Base-by-base conservation (phyloP, 73 alveolate species). In the Diophrys appendiculata region DNA sequence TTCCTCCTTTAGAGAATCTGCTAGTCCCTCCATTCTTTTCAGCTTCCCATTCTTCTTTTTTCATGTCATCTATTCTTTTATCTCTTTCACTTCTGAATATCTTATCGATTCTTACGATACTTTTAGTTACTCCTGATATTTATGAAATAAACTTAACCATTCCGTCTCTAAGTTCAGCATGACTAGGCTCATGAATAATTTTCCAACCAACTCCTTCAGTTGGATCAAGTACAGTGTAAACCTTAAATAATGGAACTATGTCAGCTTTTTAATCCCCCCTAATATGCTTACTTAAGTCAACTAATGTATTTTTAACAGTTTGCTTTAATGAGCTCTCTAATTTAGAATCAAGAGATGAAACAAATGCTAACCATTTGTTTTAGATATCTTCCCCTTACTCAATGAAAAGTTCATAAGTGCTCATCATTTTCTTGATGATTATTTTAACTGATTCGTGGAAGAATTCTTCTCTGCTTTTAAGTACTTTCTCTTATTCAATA, bases 281-380 rank as follows among this genome's bases (percentile, higher is more conserved):
- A 65, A 94, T 90, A 32, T 88, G 97, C 88, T 92, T 94, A 30
- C 91, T 72, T 33, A 94, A 71, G 76, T 91, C 98, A 79, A 87
- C 84, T 29, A 94, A 76, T 25, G 97, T 78, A 70, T 92, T 93
- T 87, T 96, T 96, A 32, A 93, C 98, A 11, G 98, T 94, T 80
- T 95, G 86, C 78, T 95, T 95, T 56, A 94, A 87, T 0, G 97
- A 77, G 84, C 91, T 98, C 78, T 93, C 94, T 25, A 96, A 90
- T 52, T 85, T 85, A 29, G 82, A 64, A 84, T 96, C 99, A 18
- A 90, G 87, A 76, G 54, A 60, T 24, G 73, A 68, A 5, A 93
- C 93, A 60, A 77, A 93, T 56, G 78, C 43, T 5, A 91, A 80
- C 95, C 96, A 92, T 3, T 76, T 91, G 27, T 72, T 53, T 68